A percentile compares a stretch with the other conserved stretches of the same genome.
Evolutionary conservation across 2,329 filamentous ascomycete genomes (phyloP).

Genomic region (Paracamarosporium sp.): DNA sequence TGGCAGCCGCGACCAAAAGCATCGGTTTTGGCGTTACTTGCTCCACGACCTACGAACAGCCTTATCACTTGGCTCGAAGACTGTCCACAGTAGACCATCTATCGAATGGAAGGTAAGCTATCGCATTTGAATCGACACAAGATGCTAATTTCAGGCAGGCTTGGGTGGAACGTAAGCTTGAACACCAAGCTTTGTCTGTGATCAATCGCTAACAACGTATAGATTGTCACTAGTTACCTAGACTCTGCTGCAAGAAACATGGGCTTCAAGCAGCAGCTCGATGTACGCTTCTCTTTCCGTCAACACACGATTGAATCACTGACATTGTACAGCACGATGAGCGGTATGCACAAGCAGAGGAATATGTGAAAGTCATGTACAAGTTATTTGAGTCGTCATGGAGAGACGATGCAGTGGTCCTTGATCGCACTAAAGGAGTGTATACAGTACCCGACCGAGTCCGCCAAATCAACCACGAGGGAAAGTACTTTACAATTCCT

Average conservation of each 20-base stretch:
- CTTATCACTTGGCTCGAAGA: conserved; percentile 70
- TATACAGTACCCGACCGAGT: conserved; percentile 67
- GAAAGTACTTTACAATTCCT: conserved; percentile 69
- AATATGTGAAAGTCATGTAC: conserved; percentile 73
- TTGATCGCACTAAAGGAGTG: conserved; percentile 63
- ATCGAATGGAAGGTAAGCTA: conserved; percentile 62
- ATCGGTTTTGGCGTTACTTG: conserved; percentile 74
- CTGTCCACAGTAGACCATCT: conserved; percentile 72
- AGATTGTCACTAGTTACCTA: conserved; percentile 72
- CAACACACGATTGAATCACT: conserved; percentile 55
- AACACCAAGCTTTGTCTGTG: too few relatives aligned
- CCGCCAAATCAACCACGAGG: conserved; percentile 70
- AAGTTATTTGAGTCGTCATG: conserved; percentile 73
- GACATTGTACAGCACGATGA: conserved; percentile 63
- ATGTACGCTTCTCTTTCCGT: conserved; percentile 63
- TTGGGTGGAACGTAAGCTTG: conserved; percentile 16
- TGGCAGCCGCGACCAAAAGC: conserved; percentile 71
- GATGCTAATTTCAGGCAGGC: conserved; percentile 4
- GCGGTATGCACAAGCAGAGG: conserved; percentile 71
- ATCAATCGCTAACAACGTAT: conserved; percentile 18
- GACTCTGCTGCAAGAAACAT: conserved; percentile 71
- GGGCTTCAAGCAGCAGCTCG: conserved; percentile 61
- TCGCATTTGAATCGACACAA: background rate
- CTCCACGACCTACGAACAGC: conserved; percentile 72
- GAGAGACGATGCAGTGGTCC: conserved; percentile 69